Base-by-base conservation (phyloP, 306 rosid genomes). In the barrel medic (Medicago truncatula) region DNA sequence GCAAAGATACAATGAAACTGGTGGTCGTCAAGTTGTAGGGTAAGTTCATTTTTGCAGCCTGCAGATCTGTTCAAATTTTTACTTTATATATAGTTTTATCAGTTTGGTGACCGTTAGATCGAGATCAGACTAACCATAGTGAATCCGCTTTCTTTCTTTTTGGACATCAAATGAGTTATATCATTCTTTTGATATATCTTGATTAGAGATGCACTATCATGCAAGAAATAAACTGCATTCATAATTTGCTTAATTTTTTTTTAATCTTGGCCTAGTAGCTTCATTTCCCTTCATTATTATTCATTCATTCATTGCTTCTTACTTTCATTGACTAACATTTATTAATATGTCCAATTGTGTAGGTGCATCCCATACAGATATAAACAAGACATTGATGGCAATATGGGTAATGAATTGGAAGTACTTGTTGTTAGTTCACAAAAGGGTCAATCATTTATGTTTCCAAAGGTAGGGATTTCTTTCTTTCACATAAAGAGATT, bases 21-120 rank as follows among this genome's bases (percentile, higher is more conserved):
- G 98, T 16, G 86, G 83, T 67, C 97, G 98, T 13, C 97, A 91
- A 90, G 97, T 94, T 76, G 98, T 91, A 7, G 98, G 98, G 98
- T 91, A 63, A 76, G 17, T 20, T 50, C 39, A 18, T 9, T 14
- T 0, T 5, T 64, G n/a, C 15, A 39, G 9, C 0, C 0, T 64
- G n/a, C 4, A 64, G 9, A 38, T 64, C n/a, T 64, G 4, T 40
- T 28, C 1, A 49, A 38, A 38, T 34, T 34, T 34, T 34, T 1
- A 34, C 38, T 34, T 34, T 34, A 34, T 34, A 34, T 4, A 34
- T 34, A 5, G 38, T 34, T 28, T 28, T 28, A 3, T 28, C 4
- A 28, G 31, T 28, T 4, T 28, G 4, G 31, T 28, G 31, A 28
- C 31, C 31, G 31, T 28, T 28, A 28, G 31, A 28, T 28, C 31